Evolutionary conservation across 805 yeast species (phyloP).

Genomic region (Helenozyma rhizophorensis): DNA sequence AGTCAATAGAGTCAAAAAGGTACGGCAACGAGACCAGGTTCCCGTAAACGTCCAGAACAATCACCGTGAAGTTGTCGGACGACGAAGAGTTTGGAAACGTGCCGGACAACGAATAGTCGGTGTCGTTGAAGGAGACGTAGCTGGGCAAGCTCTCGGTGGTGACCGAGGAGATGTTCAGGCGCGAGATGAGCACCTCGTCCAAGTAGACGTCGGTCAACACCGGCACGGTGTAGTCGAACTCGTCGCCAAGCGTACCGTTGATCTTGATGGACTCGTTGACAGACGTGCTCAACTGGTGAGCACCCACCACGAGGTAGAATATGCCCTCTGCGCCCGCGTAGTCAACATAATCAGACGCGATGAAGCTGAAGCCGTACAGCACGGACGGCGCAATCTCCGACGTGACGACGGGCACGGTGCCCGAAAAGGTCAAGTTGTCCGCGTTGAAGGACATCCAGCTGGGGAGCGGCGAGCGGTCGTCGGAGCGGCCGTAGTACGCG

Average conservation of each 20-base stretch:
- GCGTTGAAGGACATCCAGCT: slow-evolving; percentile 78
- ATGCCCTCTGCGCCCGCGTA: slow-evolving; percentile 65
- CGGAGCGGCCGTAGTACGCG: slow-evolving; percentile 77
- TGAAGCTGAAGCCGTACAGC: slow-evolving; percentile 61
- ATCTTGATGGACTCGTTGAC: slow-evolving; percentile 51
- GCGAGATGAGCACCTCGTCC: slow-evolving; percentile 51
- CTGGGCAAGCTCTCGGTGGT: slow-evolving; percentile 49
- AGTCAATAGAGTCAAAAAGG: slow-evolving; percentile 48
- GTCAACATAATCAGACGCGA: slow-evolving; percentile 77
- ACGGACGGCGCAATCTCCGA: slow-evolving; percentile 86
- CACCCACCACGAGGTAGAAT: slow-evolving; percentile 79
- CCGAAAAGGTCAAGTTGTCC: slow-evolving; percentile 62
- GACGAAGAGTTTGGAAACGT: slow-evolving; percentile 46
- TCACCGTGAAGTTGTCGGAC: slow-evolving; percentile 47
- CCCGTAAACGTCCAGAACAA: slow-evolving; percentile 54
- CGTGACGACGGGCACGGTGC: slow-evolving; percentile 83
- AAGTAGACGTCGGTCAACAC: slow-evolving; percentile 53
- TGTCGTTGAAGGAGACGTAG: slow-evolving; percentile 47
- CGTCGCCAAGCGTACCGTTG: slow-evolving; percentile 63
- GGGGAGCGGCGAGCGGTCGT: slow-evolving; percentile 83
- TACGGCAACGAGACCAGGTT: slow-evolving; percentile 58
- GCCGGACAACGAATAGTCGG: slow-evolving; percentile 47
- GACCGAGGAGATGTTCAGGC: slow-evolving; percentile 53
- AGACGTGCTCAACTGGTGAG: slow-evolving; percentile 73
- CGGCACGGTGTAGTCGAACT: slow-evolving; percentile 57